Evolutionary conservation across 106 monocot genomes (phyloP).

Genomic region (Phalaenopsis aphrodite): DNA sequence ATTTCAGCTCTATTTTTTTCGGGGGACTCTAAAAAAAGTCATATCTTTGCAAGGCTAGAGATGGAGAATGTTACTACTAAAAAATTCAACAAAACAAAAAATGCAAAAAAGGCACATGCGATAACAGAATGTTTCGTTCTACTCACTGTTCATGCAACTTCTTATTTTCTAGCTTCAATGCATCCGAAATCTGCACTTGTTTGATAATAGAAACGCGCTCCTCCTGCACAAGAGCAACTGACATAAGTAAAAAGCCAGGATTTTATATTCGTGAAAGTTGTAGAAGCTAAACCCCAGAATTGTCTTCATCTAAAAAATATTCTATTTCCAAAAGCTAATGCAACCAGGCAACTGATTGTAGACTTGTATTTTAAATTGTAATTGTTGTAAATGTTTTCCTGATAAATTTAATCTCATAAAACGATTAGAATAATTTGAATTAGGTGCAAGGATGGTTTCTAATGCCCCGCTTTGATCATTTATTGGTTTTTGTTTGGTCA

Average conservation of each 20-base stretch:
- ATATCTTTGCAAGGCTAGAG: too few species aligned
- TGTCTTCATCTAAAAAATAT: not conserved
- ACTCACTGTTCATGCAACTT: conserved; percentile 6
- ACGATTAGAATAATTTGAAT: too few species aligned
- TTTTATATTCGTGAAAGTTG: not conserved
- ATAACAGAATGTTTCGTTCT: not conserved
- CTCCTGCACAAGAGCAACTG: not conserved
- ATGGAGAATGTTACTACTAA: too few species aligned
- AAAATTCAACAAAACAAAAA: not conserved
- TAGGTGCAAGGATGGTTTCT: too few species aligned
- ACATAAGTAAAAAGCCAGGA: not conserved
- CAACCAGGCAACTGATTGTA: too few species aligned
- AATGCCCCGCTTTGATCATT: too few species aligned
- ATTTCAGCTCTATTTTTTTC: too few species aligned
- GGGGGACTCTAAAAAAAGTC: too few species aligned
- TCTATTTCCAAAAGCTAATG: not conserved
- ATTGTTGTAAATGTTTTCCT: too few species aligned
- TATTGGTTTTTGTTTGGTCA: too few species aligned
- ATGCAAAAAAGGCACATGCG: not conserved
- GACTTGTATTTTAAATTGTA: too few species aligned
- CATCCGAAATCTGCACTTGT: not conserved
- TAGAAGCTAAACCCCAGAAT: not conserved
- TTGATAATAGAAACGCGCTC: not conserved
- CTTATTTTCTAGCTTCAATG: conserved; percentile 6
- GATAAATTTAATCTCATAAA: too few species aligned